A percentile compares a stretch with the other conserved stretches of the same genome.
Evolutionary conservation across 73 alveolate species (phyloP).

Genomic region (Uronychia binucleata): DNA sequence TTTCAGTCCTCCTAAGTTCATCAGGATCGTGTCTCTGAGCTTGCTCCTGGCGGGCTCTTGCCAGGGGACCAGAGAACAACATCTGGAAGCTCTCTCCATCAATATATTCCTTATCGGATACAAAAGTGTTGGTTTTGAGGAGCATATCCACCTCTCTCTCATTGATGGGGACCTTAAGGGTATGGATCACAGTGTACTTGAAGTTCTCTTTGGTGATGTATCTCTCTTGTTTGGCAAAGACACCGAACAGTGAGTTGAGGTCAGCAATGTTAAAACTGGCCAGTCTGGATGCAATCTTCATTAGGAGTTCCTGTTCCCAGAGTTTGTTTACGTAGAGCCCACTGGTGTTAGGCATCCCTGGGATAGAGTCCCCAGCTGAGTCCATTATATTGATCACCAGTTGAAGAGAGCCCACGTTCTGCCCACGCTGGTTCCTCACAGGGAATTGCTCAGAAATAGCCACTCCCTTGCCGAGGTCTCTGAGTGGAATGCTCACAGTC

Average conservation of each 20-base stretch:
- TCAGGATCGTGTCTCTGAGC: background rate
- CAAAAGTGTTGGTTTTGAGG: conserved; percentile 20
- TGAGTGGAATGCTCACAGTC: conserved; percentile 48
- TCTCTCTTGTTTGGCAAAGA: conserved; percentile 22
- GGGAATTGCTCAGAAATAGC: conserved; percentile 14
- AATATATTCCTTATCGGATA: conserved; percentile 35
- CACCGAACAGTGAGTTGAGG: conserved; percentile 37
- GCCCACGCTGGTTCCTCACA: conserved; percentile 12
- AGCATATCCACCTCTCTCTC: conserved; percentile 43
- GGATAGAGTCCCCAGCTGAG: conserved; percentile 20
- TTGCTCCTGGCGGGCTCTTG: conserved; percentile 19
- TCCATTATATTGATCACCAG: conserved; percentile 20
- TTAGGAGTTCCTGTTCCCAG: conserved; percentile 29
- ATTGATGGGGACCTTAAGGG: background rate
- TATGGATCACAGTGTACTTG: conserved; percentile 3
- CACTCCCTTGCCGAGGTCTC: conserved; percentile 16
- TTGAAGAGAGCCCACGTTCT: conserved; percentile 29
- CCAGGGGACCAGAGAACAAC: conserved; percentile 17
- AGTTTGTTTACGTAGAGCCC: conserved; percentile 18
- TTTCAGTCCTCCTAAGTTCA: no score
- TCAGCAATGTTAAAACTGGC: conserved; percentile 4
- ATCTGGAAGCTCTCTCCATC: conserved; percentile 29
- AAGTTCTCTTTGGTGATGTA: conserved; percentile 6
- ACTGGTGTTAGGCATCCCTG: conserved; percentile 3
- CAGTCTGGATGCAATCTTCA: conserved; percentile 23